Conservation (phyloP, 108 stramenopile genomes). For the Skeletonema costatum region DNA sequence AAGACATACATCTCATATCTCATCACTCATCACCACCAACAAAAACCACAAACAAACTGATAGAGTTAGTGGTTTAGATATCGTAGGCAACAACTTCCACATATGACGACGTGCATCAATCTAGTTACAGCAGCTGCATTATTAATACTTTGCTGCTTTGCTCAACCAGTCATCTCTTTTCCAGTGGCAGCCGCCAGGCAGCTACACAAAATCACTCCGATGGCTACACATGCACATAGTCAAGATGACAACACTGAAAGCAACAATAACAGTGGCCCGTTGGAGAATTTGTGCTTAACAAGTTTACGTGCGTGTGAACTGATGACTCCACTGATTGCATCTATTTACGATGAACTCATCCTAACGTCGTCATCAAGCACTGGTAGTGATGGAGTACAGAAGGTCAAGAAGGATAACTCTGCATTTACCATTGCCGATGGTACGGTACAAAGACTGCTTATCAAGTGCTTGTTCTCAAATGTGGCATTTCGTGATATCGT, state of each 20-base stretch:
- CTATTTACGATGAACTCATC: conserved; percentile 36
- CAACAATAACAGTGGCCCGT: conserved; percentile 8
- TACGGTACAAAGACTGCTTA: conserved; percentile 55
- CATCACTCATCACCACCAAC: too few species aligned
- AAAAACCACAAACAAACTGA: too few species aligned
- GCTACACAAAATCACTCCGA: background rate
- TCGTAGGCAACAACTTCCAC: too few species aligned
- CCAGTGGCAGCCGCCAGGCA: background rate
- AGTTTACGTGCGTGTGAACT: conserved; percentile 40
- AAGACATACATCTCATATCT: too few species aligned
- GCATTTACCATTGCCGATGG: conserved; percentile 71
- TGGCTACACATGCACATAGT: background rate
- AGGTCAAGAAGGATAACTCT: conserved; percentile 49
- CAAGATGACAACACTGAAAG: background rate
- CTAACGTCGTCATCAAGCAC: background rate
- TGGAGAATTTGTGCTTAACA: conserved; percentile 36
- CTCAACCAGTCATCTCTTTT: background rate
- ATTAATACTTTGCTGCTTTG: background rate
- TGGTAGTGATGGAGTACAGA: background rate
- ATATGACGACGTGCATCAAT: too few species aligned
- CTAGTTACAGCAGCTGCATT: background rate
- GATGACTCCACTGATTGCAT: conserved; percentile 50
- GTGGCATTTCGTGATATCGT: conserved; percentile 38
- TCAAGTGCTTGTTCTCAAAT: conserved; percentile 31
- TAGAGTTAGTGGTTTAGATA: too few species aligned